Evolutionary conservation across 148 eudicot genomes (phyloP).

Genomic region (Rhododendron henanense): DNA sequence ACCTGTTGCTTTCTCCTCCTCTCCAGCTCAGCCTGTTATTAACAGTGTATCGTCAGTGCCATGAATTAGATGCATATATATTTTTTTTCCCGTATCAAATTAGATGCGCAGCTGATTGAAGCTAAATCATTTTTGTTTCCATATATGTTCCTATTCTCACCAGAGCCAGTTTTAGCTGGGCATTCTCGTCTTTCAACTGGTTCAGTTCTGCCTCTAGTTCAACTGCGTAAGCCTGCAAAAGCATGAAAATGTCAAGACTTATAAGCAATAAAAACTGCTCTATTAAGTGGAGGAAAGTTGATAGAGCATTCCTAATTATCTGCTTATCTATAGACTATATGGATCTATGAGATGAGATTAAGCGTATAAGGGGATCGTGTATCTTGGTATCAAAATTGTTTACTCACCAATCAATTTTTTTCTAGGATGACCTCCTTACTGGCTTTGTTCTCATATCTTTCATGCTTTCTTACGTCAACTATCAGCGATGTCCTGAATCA

Average conservation of each 20-base stretch:
- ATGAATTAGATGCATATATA: neutral
- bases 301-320: neutral
- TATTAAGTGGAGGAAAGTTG: neutral
- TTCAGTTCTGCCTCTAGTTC: slow-evolving; percentile 85
- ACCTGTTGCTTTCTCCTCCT: slow-evolving; percentile 53
- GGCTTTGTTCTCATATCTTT: no score
- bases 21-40: slow-evolving; percentile 48
- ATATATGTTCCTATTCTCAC: slow-evolving; percentile 21
- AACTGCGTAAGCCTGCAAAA: slow-evolving; percentile 76
- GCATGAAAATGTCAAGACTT: neutral
- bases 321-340: neutral
- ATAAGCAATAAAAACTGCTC: neutral
- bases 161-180: slow-evolving; percentile 47
- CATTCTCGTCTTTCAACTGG: slow-evolving; percentile 57
- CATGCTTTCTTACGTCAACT: no score
- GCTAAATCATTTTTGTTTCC: neutral
- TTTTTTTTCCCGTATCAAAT: neutral
- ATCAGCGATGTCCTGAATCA: no score
- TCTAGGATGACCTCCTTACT: neutral
- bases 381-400: neutral
- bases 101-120: neutral
- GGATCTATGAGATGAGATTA: neutral
- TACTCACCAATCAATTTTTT: neutral
- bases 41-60: neutral
- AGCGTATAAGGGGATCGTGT: neutral